phyloP scores from a whole-genome alignment of 2,329 filamentous ascomycete species.

The Ceratocystis colombiana region DNA sequence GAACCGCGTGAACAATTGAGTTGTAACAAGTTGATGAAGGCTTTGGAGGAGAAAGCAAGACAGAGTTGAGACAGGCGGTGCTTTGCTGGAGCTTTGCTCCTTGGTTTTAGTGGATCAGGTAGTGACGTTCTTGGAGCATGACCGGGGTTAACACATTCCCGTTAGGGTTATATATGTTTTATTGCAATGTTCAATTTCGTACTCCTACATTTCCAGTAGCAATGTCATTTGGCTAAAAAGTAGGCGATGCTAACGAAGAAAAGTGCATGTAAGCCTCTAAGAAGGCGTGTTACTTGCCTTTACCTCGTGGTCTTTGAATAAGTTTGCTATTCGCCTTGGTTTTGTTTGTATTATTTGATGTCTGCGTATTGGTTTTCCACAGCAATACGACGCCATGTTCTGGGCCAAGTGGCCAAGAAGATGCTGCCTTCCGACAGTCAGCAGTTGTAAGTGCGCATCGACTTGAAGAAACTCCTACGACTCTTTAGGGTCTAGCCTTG shows the following conservation, averaged over 20 bases:
- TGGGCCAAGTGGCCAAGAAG: background rate
- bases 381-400: too few relatives aligned
- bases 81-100: slow-evolving; percentile 12
- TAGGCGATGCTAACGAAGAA: too few relatives aligned
- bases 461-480: too few relatives aligned
- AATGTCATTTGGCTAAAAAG: too few relatives aligned
- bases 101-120: background rate
- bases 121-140: slow-evolving; percentile 8
- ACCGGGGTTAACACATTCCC: background rate
- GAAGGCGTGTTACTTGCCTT: too few relatives aligned
- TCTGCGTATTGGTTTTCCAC: too few relatives aligned
- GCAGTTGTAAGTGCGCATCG: background rate
- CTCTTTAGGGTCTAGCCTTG: too few relatives aligned
- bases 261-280: too few relatives aligned
- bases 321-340: too few relatives aligned
- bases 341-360: too few relatives aligned
- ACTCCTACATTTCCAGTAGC: background rate
- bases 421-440: background rate
- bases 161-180: background rate
- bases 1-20: background rate
- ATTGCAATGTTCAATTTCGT: background rate
- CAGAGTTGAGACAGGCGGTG: background rate
- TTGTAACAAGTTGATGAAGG: slow-evolving; percentile 3
- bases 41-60: background rate
- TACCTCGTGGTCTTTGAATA: too few relatives aligned